Conservation (phyloP, 345 rosid genomes). For the Populus nigra region DNA sequence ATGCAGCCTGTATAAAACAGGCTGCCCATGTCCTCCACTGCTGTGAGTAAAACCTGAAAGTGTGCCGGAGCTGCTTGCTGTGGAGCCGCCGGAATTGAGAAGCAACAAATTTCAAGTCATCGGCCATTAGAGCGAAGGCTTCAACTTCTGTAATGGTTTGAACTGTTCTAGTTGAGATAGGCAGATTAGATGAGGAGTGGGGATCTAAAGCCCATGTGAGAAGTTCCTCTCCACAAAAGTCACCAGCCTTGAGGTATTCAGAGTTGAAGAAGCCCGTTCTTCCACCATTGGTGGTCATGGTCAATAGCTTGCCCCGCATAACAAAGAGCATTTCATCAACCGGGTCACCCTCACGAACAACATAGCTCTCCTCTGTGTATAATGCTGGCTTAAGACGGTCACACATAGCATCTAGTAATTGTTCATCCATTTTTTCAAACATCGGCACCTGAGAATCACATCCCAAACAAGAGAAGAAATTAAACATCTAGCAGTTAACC, state of each 20-base stretch:
- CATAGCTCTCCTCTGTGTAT: constrained; percentile 82
- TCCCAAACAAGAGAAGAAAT: neutral
- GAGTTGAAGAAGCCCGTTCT: constrained; percentile 79
- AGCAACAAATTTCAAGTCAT: constrained; percentile 79
- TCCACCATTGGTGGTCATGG: constrained; percentile 74
- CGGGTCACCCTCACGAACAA: constrained; percentile 84
- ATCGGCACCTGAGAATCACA: constrained; percentile 60
- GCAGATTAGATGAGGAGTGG: constrained; percentile 72
- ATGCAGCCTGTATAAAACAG: constrained; percentile 82
- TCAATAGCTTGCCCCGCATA: constrained; percentile 82
- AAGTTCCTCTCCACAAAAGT: constrained; percentile 92
- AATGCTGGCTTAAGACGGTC: constrained; percentile 79
- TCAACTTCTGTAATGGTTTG: constrained; percentile 70
- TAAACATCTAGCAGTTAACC: neutral
- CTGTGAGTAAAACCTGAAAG: constrained; percentile 76
- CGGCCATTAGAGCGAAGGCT: constrained; percentile 82
- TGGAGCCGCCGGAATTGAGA: constrained; percentile 83
- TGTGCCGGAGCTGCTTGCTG: constrained; percentile 83
- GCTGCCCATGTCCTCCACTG: constrained; percentile 99
- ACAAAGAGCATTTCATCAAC: constrained; percentile 91
- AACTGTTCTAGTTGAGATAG: constrained; percentile 83
- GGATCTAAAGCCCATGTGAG: constrained; percentile 93
- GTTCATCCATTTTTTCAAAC: constrained; percentile 83
- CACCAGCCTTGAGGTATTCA: constrained; percentile 71
- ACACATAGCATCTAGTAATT: constrained; percentile 80